Evolutionary conservation across 139 green algal species (phyloP), one percentile per base, ranked within the genome.

Genomic region (Micractinium conductrix): DNA sequence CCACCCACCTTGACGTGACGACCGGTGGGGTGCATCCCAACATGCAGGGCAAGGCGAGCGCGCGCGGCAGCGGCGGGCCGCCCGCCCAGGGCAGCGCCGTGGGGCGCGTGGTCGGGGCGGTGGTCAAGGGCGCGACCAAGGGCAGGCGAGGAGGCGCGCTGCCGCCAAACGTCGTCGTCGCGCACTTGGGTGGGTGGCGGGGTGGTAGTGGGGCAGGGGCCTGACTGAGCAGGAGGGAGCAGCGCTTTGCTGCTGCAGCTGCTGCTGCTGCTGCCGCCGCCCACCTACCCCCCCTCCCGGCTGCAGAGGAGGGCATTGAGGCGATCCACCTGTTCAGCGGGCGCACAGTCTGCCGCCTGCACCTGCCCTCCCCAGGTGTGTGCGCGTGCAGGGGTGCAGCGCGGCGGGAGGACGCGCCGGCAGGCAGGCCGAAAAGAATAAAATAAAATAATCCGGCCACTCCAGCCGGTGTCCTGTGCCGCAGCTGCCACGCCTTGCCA

Each of bases 241-340:
- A n/a, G n/a, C n/a, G n/a, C n/a, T n/a, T n/a, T n/a, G n/a, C n/a
- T n/a, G n/a, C n/a, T n/a, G n/a, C n/a, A n/a, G n/a, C n/a, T n/a
- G n/a, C n/a, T n/a, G n/a, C n/a, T n/a, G n/a, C n/a, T n/a, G n/a
- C n/a, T n/a, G n/a, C n/a, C n/a, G n/a, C n/a, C n/a, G n/a, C n/a
- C n/a, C 48, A 58, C 10, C 30, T 71, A n/a, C 63, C 5, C 68
- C 38, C 28, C 30, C 30, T 21, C 38, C 9, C 7, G 16, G 38
- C 53, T 28, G 58, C 81, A 86, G 85, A 95, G 81, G 95, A 98
- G 74, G 97, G 97, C 84, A 93, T 99, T 30, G 93, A 99, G 86
- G 93, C 93, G 22, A 78, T 99, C 33, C 93, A 99, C 87, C 85
- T 99, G 65, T 97, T 95, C 90, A 93, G 88, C 70, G 96, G 96